Conservation (phyloP, 257 asterid genomes). For the Rhazya stricta region DNA sequence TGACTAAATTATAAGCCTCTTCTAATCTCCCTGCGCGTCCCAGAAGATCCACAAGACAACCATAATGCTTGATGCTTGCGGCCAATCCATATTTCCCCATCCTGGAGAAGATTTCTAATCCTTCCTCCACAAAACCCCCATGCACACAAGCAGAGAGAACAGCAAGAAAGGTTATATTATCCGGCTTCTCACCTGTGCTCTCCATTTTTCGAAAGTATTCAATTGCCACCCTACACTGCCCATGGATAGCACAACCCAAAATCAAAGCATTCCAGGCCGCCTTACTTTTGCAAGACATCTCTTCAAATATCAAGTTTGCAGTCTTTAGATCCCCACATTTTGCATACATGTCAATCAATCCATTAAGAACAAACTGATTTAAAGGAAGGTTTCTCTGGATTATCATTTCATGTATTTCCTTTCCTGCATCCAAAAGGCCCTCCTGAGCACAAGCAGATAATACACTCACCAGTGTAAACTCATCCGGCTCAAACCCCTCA, state of each 20-base stretch:
- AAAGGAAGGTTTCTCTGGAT: conserved; percentile 32
- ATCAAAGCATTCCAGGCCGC: conserved; percentile 70
- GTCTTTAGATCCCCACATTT: conserved; percentile 70
- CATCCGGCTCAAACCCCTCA: conserved; percentile 67
- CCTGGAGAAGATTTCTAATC: conserved; percentile 49
- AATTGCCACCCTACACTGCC: conserved; percentile 53
- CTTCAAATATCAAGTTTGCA: conserved; percentile 53
- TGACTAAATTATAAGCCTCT: conserved; percentile 52
- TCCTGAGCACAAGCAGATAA: conserved; percentile 76
- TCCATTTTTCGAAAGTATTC: conserved; percentile 48
- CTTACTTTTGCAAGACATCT: conserved; percentile 24
- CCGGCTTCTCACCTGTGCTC: conserved; percentile 39
- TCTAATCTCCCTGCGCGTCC: conserved; percentile 70
- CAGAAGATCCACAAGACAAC: conserved; percentile 67
- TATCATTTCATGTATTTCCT: conserved; percentile 54
- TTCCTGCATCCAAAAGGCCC: conserved; percentile 55
- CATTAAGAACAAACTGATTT: conserved; percentile 60
- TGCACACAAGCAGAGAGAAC: conserved; percentile 77
- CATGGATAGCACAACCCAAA: conserved; percentile 56
- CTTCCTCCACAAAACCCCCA: conserved; percentile 71
- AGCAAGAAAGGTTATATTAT: conserved; percentile 55
- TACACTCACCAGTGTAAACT: conserved; percentile 59
- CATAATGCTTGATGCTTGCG: conserved; percentile 64
- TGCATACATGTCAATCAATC: conserved; percentile 78
- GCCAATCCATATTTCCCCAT: conserved; percentile 49